These are phyloP conservation scores for Epipyxis sp. DNA, from an alignment of 108 stramenopile species.

Conservation along the genomic window DNA sequence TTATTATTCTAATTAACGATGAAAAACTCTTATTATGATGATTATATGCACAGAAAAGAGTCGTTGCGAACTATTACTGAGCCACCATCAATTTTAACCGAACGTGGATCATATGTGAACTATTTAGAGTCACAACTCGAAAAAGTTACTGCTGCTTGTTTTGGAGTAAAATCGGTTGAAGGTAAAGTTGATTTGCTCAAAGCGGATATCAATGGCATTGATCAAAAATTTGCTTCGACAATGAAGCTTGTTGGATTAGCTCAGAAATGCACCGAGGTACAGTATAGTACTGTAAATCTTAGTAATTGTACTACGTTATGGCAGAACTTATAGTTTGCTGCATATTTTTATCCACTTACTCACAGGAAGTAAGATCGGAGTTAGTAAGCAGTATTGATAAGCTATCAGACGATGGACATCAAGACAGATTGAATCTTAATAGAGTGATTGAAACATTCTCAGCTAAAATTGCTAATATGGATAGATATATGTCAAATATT, in stretches of 20 bases:
- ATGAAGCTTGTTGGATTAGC: constrained; percentile 12
- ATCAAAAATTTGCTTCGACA: constrained; percentile 1
- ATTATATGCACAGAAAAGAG: constrained; percentile 23
- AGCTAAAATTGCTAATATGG: too few relatives aligned
- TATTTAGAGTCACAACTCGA: constrained; percentile 28
- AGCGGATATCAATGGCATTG: background rate
- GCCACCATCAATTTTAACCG: constrained; percentile 9
- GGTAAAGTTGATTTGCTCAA: background rate
- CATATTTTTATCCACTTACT: too few relatives aligned
- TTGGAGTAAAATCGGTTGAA: constrained; percentile 17
- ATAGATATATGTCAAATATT: too few relatives aligned
- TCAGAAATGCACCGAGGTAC: constrained; percentile 30
- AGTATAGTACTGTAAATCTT: too few relatives aligned
- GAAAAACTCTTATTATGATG: constrained; percentile 32
- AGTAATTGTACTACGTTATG: too few relatives aligned
- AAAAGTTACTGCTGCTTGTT: constrained; percentile 19
- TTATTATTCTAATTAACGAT: too few relatives aligned
- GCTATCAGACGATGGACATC: too few relatives aligned
- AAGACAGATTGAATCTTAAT: too few relatives aligned
- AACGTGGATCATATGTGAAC: constrained; percentile 16
- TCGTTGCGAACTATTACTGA: background rate
- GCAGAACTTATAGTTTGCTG: too few relatives aligned
- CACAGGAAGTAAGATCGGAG: too few relatives aligned
- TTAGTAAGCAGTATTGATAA: too few relatives aligned
- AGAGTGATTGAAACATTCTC: too few relatives aligned